A percentile compares a stretch with the other conserved stretches of the same genome.
phyloP scores from a whole-genome alignment of 306 rosid species.

The Quercus alba region DNA sequence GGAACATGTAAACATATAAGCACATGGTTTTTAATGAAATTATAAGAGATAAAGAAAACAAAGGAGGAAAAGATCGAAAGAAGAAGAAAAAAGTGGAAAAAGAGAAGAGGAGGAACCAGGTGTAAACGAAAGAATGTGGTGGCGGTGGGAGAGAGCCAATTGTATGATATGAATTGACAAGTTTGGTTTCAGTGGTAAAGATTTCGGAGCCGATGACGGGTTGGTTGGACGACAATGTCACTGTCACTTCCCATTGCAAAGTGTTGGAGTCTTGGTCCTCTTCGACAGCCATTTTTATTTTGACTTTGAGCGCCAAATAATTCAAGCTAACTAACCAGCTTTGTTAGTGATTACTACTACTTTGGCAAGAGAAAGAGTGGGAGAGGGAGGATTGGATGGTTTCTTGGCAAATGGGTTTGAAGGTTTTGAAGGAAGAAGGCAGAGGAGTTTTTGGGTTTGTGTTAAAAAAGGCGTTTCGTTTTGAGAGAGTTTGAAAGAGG shows the following conservation, averaged over 20 bases:
- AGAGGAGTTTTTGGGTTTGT: too few relatives aligned
- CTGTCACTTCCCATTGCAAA: not conserved
- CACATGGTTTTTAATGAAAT: not conserved
- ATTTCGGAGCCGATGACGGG: conserved; percentile 25
- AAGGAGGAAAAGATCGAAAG: too few relatives aligned
- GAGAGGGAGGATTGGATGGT: not conserved
- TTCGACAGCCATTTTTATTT: not conserved
- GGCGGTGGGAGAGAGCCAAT: not conserved
- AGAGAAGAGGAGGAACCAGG: conserved; percentile 11
- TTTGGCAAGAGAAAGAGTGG: not conserved
- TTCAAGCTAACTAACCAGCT: not conserved
- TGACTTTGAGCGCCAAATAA: not conserved
- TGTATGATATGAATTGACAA: too few relatives aligned
- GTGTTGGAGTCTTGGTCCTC: not conserved
- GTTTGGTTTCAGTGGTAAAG: not conserved
- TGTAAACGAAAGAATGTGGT: not conserved
- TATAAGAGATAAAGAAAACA: not conserved
- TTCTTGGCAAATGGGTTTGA: too few relatives aligned
- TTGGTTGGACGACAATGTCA: not conserved
- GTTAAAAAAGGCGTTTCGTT: too few relatives aligned
- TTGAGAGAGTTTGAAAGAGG: too few relatives aligned
- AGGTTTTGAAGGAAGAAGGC: too few relatives aligned
- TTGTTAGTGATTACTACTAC: too few relatives aligned
- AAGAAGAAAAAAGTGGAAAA: not conserved
- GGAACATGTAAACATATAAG: not conserved